Evolutionary conservation across 306 rosid species (phyloP), one percentile per base, ranked within the genome.

Genomic region (Elaeagnus macrophylla): DNA sequence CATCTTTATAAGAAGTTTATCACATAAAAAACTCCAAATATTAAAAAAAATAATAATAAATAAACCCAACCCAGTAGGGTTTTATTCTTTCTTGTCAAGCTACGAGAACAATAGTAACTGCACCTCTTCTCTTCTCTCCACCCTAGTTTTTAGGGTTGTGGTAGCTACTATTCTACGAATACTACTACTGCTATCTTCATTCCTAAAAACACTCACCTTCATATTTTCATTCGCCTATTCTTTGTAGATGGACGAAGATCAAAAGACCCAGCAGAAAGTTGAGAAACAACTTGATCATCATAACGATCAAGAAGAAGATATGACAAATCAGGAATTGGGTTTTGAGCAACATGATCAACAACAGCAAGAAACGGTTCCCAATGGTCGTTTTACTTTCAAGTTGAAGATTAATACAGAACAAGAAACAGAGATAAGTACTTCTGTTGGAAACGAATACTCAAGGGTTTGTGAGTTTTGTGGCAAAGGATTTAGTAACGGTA

Each of bases 401-500:
- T 54, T 71, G 44, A 60, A 66, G 64, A n/a, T 19, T 19, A 9
- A 16, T 8, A 17, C 17, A 14, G 13, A 16, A 38, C 10, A 38
- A 14, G 43, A 54, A 1, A 43, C 11, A 39, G 48, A 36, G 44
- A 46, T 25, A 6, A 43, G 14, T 48, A 9, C 12, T 5, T 10
- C 43, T 40, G 8, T 47, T 36, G 53, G 32, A 37, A 18, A 17
- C 12, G 39, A 32, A 16, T 7, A 12, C 12, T 6, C 54, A 47
- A 48, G 40, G 1, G 10, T 57, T 14, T 80, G 83, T 14, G 16
- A 14, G 10, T 14, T 53, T 7, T 80, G 86, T 42, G 3, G 48
- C 39, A 77, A 67, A 61, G 58, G 59, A 5, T 76, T 76, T 20
- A 48, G 35, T 40, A 70, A 75, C 12, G 75, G 78, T 0, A 80